phyloP scores from a whole-genome alignment of 495 filamentous ascomycete genomes.

The Clavariopsis aquatica region DNA sequence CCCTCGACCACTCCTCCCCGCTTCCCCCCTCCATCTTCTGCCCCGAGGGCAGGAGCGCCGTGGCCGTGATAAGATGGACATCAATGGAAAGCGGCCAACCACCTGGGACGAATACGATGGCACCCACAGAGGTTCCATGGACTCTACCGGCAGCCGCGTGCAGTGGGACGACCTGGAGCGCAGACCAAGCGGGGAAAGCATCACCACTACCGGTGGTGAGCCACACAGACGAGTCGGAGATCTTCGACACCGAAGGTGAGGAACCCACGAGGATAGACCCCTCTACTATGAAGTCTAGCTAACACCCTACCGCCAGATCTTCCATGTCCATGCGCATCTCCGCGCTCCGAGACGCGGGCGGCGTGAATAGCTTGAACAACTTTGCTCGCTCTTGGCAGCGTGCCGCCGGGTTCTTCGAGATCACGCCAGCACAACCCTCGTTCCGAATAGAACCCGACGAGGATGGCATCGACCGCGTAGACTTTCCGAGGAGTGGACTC shows the following conservation, averaged over 20 bases:
- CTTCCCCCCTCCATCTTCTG: slow-evolving; percentile 1
- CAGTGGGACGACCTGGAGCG: slow-evolving; percentile 43
- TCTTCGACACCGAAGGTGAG: slow-evolving; percentile 35
- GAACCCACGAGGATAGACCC: neutral
- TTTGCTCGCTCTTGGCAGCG: slow-evolving; percentile 94
- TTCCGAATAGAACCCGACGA: slow-evolving; percentile 50
- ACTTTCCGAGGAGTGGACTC: slow-evolving; percentile 38
- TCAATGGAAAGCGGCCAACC: slow-evolving; percentile 45
- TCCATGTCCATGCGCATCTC: slow-evolving; percentile 74
- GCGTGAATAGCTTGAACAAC: slow-evolving; percentile 90
- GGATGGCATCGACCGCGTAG: slow-evolving; percentile 54
- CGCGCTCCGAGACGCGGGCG: slow-evolving; percentile 74
- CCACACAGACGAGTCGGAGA: slow-evolving; percentile 10
- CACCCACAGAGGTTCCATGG: slow-evolving; percentile 44
- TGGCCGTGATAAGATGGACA: slow-evolving; percentile 22
- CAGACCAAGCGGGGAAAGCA: slow-evolving; percentile 16
- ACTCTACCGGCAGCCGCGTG: slow-evolving; percentile 44
- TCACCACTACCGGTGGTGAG: slow-evolving; percentile 10
- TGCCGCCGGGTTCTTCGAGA: slow-evolving; percentile 84
- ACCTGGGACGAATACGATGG: slow-evolving; percentile 57
- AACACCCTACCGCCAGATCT: slow-evolving; percentile 44
- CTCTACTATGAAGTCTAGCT: neutral
- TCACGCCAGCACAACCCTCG: slow-evolving; percentile 71
- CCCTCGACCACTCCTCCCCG: neutral
- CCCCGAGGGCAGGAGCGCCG: neutral